Evolutionary conservation across 345 rosid species (phyloP).

Genomic region (Gossypium turneri): DNA sequence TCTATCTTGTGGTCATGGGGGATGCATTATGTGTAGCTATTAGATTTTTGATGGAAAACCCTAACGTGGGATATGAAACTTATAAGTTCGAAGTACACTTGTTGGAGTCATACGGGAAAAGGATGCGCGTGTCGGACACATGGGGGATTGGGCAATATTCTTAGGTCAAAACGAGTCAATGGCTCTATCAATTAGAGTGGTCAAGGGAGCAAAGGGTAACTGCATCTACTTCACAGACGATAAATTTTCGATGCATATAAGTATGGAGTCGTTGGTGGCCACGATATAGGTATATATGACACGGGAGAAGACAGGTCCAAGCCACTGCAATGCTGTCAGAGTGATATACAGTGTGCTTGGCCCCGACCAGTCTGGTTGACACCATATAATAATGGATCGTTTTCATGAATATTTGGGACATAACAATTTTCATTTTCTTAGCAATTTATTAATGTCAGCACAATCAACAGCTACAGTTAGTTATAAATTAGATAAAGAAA

Average conservation of each 20-base stretch:
- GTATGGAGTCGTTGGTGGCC: slow-evolving; percentile 5
- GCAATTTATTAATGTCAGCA: neutral
- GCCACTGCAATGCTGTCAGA: neutral
- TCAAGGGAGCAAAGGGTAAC: neutral
- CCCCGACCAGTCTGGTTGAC: neutral
- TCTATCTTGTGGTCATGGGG: neutral
- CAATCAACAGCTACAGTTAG: neutral
- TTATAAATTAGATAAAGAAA: too few relatives aligned
- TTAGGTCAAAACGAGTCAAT: neutral
- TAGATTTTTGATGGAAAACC: neutral
- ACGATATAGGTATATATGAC: neutral
- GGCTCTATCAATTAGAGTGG: neutral
- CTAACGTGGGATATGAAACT: neutral
- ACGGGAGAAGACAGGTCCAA: neutral
- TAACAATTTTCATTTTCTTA: neutral
- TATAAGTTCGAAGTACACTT: neutral
- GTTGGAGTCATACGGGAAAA: neutral
- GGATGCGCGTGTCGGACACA: neutral
- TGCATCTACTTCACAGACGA: slow-evolving; percentile 10
- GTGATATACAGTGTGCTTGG: neutral
- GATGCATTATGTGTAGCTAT: neutral
- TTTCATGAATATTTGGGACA: neutral
- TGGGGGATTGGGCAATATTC: neutral
- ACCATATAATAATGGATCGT: neutral
- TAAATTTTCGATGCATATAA: neutral